A percentile compares a stretch with the other conserved stretches of the same genome.
Evolutionary conservation across 768 basidiomycete genomes (phyloP).

Genomic region (Leccinum fibrillosum): DNA sequence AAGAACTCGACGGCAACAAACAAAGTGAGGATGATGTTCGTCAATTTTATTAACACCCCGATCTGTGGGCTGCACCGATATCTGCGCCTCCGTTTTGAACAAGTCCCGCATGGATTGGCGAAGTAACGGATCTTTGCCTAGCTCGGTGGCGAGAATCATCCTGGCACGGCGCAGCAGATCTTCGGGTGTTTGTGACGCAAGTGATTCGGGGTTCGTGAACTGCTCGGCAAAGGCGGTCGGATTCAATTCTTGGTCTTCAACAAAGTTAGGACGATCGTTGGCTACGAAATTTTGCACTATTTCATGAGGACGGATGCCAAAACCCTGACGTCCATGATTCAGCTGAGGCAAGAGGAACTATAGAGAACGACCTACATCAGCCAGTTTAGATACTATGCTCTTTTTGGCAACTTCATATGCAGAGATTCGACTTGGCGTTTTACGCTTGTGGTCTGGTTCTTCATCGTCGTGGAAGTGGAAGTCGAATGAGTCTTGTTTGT

Average conservation of each 20-base stretch:
- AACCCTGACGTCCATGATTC: constrained; percentile 51
- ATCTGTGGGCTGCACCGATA: constrained; percentile 86
- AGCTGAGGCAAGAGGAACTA: background rate
- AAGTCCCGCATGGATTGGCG: constrained; percentile 71
- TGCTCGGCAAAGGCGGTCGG: constrained; percentile 85
- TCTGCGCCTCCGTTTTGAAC: constrained; percentile 70
- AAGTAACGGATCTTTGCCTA: constrained; percentile 90
- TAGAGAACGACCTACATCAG: constrained; percentile 53
- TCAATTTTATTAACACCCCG: constrained; percentile 76
- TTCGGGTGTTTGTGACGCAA: constrained; percentile 55
- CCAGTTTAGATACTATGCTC: constrained; percentile 71
- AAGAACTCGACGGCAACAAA: constrained; percentile 34
- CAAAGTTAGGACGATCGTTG: constrained; percentile 57
- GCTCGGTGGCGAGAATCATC: constrained; percentile 83
- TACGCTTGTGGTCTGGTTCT: constrained; percentile 56
- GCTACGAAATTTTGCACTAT: constrained; percentile 82
- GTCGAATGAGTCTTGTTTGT: constrained; percentile 58
- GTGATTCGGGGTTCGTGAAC: constrained; percentile 68
- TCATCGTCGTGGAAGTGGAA: constrained; percentile 74
- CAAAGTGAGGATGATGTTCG: constrained; percentile 69
- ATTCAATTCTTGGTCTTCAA: constrained; percentile 77
- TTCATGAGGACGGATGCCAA: constrained; percentile 78
- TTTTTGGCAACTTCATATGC: constrained; percentile 84
- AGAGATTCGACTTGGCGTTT: constrained; percentile 80
- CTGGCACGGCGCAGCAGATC: constrained; percentile 72